phyloP scores from a whole-genome alignment of 2,329 filamentous ascomycete species.

The Verticillium alfalfae region DNA sequence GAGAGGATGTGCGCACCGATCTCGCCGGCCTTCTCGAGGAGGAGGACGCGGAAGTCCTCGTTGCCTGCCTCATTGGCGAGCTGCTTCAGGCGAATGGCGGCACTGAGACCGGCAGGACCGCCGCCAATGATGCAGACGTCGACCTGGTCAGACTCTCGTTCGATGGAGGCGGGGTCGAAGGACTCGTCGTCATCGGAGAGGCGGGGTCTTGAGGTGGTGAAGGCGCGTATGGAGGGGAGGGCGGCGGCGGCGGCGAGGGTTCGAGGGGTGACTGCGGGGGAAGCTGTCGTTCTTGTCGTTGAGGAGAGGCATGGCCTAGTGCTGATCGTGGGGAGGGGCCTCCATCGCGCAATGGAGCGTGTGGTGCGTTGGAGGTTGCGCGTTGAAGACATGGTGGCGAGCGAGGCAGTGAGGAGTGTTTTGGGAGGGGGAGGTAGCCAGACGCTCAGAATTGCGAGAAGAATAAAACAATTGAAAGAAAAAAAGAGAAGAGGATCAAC shows the following conservation, averaged over 20 bases:
- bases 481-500: not conserved
- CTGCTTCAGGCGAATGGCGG: conserved; percentile 92
- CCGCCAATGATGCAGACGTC: conserved; percentile 96
- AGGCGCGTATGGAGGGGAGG: conserved; percentile 3
- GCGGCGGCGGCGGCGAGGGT: not conserved
- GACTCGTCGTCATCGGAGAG: conserved; percentile 34
- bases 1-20: conserved; percentile 93
- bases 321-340: conserved; percentile 13
- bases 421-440: not conserved
- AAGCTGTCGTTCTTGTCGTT: conserved; percentile 1
- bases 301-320: conserved; percentile 5
- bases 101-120: conserved; percentile 84
- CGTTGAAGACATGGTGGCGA: conserved; percentile 28
- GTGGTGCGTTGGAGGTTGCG: conserved; percentile 32
- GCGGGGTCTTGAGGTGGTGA: conserved; percentile 6
- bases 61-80: conserved; percentile 91
- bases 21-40: conserved; percentile 94
- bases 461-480: not conserved
- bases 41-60: conserved; percentile 87
- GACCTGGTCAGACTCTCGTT: conserved; percentile 87
- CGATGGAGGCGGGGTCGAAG: conserved; percentile 64
- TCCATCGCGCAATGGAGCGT: conserved; percentile 20
- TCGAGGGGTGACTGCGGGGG: not conserved
- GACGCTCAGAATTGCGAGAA: not conserved
- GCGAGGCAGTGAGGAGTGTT: conserved; percentile 17